A percentile compares a stretch with the other conserved stretches of the same genome.
Conservation (phyloP, 1,284 basidiomycete species). For the Rhodotorula glutinis region DNA sequence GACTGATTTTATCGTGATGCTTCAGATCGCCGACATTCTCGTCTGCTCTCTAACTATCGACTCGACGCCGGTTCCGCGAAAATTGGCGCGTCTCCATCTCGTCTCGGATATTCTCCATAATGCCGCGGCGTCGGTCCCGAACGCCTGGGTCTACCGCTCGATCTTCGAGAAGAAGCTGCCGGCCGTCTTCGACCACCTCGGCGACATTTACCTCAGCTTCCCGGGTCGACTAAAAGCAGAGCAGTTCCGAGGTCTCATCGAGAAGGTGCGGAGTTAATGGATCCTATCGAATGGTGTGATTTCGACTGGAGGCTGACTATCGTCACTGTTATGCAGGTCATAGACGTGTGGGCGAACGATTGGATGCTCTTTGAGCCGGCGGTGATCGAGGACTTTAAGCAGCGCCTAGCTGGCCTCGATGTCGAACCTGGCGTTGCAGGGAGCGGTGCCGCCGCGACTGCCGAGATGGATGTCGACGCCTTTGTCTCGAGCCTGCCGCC, state of each 20-base stretch:
- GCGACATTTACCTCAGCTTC: conserved; percentile 86
- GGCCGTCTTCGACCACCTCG: conserved; percentile 86
- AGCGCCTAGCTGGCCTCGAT: conserved; percentile 31
- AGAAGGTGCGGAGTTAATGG: conserved; percentile 16
- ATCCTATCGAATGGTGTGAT: too few species aligned
- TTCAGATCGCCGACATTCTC: conserved; percentile 78
- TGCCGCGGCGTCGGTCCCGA: conserved; percentile 67
- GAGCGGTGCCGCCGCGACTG: not conserved
- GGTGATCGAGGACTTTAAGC: conserved; percentile 33
- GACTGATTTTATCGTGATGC: conserved; percentile 58
- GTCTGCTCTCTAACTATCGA: conserved; percentile 77
- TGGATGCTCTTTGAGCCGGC: conserved; percentile 37
- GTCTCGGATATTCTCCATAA: conserved; percentile 98
- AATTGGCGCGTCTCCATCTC: conserved; percentile 88
- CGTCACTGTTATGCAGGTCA: conserved; percentile 11
- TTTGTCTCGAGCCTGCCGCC: not conserved
- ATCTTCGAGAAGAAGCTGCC: conserved; percentile 83
- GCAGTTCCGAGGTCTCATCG: conserved; percentile 84
- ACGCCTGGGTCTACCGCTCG: conserved; percentile 82
- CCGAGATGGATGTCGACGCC: not conserved
- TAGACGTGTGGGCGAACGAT: conserved; percentile 40
- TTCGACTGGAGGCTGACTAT: not conserved
- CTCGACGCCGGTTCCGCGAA: conserved; percentile 86
- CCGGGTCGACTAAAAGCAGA: conserved; percentile 89
- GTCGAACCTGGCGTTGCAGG: not conserved